Evolutionary conservation across 2,329 filamentous ascomycete genomes (phyloP).

Genomic region (Xylaria sp.): DNA sequence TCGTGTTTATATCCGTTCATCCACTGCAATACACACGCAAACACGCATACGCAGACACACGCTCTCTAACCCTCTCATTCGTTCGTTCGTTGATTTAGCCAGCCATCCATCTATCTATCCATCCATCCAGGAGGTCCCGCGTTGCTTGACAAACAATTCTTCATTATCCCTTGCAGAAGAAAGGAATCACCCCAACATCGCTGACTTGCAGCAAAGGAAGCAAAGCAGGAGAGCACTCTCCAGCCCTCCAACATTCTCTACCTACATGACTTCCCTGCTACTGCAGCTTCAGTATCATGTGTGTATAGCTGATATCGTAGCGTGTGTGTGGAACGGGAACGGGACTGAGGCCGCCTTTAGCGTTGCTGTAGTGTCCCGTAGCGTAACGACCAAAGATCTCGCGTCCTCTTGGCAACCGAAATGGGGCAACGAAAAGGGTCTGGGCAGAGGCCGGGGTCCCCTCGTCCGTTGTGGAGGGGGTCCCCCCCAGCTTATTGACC

Average conservation of each 20-base stretch:
- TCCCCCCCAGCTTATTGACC: conserved; percentile 18
- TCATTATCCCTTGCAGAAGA: not conserved
- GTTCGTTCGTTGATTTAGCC: not conserved
- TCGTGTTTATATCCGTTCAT: conserved; percentile 38
- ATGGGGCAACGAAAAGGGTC: conserved; percentile 20
- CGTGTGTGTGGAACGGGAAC: conserved; percentile 21
- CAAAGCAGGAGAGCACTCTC: not conserved
- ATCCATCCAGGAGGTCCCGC: not conserved
- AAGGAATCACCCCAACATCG: too few species aligned
- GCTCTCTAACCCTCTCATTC: conserved; percentile 6
- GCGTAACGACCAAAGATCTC: conserved; percentile 31
- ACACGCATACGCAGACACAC: not conserved
- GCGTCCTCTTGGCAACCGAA: conserved; percentile 33
- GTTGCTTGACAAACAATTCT: conserved; percentile 1
- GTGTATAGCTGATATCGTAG: not conserved
- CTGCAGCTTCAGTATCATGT: conserved; percentile 10
- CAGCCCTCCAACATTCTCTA: conserved; percentile 9
- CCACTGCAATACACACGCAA: not conserved
- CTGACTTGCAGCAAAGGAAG: conserved; percentile 2
- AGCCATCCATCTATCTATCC: not conserved
- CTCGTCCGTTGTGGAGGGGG: conserved; percentile 21
- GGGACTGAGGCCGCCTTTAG: conserved; percentile 28
- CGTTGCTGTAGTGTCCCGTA: conserved; percentile 2
- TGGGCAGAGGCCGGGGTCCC: conserved; percentile 5
- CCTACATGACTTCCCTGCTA: conserved; percentile 26